Percentiles rank a stretch among this genome's conserved stretches.
phyloP scores from a whole-genome alignment of 2,329 filamentous ascomycete species.

The Malbranchea zuffiana region DNA sequence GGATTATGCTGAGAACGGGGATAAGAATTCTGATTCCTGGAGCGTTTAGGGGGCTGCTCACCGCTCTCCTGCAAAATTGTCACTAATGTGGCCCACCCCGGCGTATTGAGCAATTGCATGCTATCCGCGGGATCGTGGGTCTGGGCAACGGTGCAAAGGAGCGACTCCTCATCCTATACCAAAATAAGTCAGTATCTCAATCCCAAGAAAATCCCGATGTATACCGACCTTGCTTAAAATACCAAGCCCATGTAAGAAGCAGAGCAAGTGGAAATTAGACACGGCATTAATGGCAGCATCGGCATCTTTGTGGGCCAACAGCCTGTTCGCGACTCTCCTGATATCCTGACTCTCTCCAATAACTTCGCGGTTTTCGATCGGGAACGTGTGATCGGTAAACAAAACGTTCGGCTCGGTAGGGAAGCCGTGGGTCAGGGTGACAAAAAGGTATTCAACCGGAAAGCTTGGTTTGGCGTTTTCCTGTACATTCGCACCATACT shows the following conservation, averaged over 20 bases:
- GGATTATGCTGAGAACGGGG: conserved; percentile 10
- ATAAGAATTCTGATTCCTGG: conserved; percentile 28
- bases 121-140: conserved; percentile 70
- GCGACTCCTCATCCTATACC: conserved; percentile 69
- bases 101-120: conserved; percentile 71
- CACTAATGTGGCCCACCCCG: conserved; percentile 88
- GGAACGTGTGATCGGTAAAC: conserved; percentile 63
- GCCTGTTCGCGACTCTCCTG: conserved; percentile 53
- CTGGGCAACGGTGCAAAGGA: conserved; percentile 76
- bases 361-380: conserved; percentile 81
- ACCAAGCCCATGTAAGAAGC: conserved; percentile 68
- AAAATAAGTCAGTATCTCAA: neutral
- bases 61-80: conserved; percentile 91
- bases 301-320: conserved; percentile 55
- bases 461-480: conserved; percentile 95
- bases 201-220: neutral
- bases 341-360: conserved; percentile 80
- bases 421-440: conserved; percentile 94
- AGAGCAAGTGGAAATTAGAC: conserved; percentile 91
- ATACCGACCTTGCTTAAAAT: conserved; percentile 67
- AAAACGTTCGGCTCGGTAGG: conserved; percentile 66
- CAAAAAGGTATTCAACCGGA: conserved; percentile 89
- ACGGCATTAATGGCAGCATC: conserved; percentile 55
- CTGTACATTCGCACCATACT: conserved; percentile 91
- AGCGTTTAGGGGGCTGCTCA: conserved; percentile 82